Conservation (phyloP, 257 asterid species). For the Hygrophila difformis region DNA sequence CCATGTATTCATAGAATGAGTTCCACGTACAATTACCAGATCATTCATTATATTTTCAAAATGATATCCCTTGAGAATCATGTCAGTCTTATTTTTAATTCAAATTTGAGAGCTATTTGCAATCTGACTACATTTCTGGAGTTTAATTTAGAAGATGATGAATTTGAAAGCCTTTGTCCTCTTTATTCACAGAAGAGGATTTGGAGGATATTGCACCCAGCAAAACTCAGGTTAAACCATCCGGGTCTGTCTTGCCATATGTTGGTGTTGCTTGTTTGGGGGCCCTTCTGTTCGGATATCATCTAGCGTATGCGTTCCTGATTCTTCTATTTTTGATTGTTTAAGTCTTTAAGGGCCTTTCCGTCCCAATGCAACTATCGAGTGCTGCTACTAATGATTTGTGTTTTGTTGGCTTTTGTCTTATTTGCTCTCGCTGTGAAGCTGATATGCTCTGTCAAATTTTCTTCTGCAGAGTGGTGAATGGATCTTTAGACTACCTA, state of each 20-base stretch:
- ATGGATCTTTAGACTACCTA: conserved; percentile 90
- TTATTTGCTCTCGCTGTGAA: neutral
- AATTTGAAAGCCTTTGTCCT: conserved; percentile 10
- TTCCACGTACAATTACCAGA: neutral
- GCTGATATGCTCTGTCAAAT: neutral
- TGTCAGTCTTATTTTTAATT: too few species aligned
- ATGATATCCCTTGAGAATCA: too few species aligned
- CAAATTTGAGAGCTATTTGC: too few species aligned
- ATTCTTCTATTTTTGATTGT: neutral
- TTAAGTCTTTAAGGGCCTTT: neutral
- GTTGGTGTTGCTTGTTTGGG: conserved; percentile 94
- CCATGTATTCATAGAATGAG: too few species aligned
- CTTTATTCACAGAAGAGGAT: conserved; percentile 47
- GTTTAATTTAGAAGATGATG: neutral
- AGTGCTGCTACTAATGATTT: neutral
- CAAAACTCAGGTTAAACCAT: conserved; percentile 46
- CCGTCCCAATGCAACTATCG: too few species aligned
- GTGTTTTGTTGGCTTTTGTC: neutral
- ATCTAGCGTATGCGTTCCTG: conserved; percentile 61
- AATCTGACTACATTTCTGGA: neutral
- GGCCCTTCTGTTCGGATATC: conserved; percentile 87
- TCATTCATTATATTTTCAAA: neutral
- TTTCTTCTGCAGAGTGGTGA: conserved; percentile 67
- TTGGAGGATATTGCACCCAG: conserved; percentile 46
- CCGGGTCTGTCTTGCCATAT: conserved; percentile 79